These are phyloP conservation scores for Pseudocercospora fijiensis DNA, from an alignment of 2,329 filamentous ascomycete genomes.

Conservation along the genomic window DNA sequence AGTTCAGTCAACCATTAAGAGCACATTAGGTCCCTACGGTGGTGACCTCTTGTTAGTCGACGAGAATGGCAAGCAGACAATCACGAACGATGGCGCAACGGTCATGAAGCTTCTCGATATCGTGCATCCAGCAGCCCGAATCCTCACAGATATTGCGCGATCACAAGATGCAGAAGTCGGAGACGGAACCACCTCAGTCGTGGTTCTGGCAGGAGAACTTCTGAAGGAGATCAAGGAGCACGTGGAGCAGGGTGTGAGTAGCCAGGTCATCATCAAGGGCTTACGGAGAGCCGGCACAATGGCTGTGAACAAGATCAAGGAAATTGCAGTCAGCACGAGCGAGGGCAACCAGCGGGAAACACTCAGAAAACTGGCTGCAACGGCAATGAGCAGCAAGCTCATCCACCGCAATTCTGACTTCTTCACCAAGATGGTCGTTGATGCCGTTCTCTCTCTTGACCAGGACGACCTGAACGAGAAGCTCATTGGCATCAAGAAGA, in stretches of 20 bases:
- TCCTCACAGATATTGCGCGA: slow-evolving; percentile 96
- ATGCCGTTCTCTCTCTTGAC: slow-evolving; percentile 91
- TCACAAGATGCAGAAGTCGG: slow-evolving; percentile 99
- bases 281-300: slow-evolving; percentile 81
- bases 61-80: slow-evolving; percentile 91
- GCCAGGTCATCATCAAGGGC: slow-evolving; percentile 96
- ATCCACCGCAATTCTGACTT: slow-evolving; percentile 96
- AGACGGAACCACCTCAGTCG: slow-evolving; percentile 95
- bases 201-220: slow-evolving; percentile 95
- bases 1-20: slow-evolving; percentile 93
- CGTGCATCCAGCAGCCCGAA: slow-evolving; percentile 92
- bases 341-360: slow-evolving; percentile 85
- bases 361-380: slow-evolving; percentile 82
- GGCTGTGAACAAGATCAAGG: slow-evolving; percentile 98
- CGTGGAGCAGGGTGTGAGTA: slow-evolving; percentile 94
- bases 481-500: slow-evolving; percentile 97
- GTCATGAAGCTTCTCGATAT: slow-evolving; percentile 99
- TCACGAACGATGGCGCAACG: slow-evolving; percentile 97
- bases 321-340: slow-evolving; percentile 84
- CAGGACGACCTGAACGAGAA: slow-evolving; percentile 97
- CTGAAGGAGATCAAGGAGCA: slow-evolving; percentile 95
- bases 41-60: slow-evolving; percentile 95
- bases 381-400: slow-evolving; percentile 98
- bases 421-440: slow-evolving; percentile 99
- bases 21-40: slow-evolving; percentile 92